Evolutionary conservation across 495 filamentous ascomycete species (phyloP).

Genomic region (Lepidopterella palustris): DNA sequence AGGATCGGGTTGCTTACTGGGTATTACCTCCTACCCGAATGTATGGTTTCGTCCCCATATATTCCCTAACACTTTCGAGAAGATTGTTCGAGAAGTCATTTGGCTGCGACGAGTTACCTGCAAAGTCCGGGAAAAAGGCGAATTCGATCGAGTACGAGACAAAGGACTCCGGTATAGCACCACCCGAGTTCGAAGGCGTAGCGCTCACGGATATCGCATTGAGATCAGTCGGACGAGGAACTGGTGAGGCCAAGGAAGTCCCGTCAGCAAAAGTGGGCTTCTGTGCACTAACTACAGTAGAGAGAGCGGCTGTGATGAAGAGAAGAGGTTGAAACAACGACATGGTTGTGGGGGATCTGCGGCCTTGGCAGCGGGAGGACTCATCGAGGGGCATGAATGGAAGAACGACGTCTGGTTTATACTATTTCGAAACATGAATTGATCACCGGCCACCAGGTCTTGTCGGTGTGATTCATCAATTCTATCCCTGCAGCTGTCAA

Average conservation of each 20-base stretch:
- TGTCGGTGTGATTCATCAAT: not conserved
- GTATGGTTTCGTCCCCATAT: conserved; percentile 49
- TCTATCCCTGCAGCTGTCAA: not conserved
- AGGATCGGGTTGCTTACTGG: conserved; percentile 32
- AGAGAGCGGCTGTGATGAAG: not conserved
- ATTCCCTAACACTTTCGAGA: conserved; percentile 44
- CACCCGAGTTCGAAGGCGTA: not conserved
- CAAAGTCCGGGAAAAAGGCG: conserved; percentile 56
- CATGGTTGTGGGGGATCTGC: conserved; percentile 2
- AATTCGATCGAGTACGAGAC: conserved; percentile 58
- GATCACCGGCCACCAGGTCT: not conserved
- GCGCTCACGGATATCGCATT: not conserved
- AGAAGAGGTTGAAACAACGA: not conserved
- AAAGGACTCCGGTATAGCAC: conserved; percentile 44
- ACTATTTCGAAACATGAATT: not conserved
- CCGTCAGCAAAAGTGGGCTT: not conserved
- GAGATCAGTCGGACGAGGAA: not conserved
- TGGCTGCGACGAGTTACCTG: conserved; percentile 45
- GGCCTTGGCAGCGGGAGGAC: not conserved
- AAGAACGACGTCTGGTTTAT: not conserved
- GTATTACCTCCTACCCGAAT: conserved; percentile 59
- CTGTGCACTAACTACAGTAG: not conserved
- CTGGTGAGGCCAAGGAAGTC: not conserved
- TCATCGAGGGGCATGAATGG: not conserved
- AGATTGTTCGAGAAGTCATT: conserved; percentile 55